Evolutionary conservation across 2,329 filamentous ascomycete genomes (phyloP).

Genomic region (Cucurbitaria berberidis): DNA sequence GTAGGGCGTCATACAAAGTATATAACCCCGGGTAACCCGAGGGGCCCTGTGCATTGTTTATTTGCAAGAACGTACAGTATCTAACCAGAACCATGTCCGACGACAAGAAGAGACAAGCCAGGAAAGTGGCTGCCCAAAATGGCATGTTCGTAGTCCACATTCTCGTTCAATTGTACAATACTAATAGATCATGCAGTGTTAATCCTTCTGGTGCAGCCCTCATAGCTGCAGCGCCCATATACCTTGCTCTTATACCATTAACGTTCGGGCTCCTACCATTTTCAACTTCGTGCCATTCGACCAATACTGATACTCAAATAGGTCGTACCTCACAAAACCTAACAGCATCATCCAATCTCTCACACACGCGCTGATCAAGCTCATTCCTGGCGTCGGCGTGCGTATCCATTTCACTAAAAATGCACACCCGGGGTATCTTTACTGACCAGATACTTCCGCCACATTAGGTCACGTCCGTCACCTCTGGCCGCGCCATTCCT

Average conservation of each 20-base stretch:
- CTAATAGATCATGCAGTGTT: conserved; percentile 5
- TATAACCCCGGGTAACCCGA: too few species aligned
- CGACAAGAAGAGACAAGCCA: conserved; percentile 26
- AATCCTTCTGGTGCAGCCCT: conserved; percentile 25
- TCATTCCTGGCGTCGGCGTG: conserved; percentile 26
- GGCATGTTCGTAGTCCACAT: conserved; percentile 18
- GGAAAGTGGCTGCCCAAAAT: conserved; percentile 19
- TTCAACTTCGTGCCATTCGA: too few species aligned
- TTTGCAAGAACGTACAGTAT: background rate
- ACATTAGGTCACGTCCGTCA: conserved; percentile 18
- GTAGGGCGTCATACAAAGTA: background rate
- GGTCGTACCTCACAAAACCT: conserved; percentile 26
- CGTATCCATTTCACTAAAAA: background rate
- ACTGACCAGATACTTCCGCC: too few species aligned
- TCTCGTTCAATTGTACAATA: background rate
- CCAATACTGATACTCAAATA: background rate
- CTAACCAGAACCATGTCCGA: conserved; percentile 19
- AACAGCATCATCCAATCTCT: conserved; percentile 26
- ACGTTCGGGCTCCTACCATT: conserved; percentile 17
- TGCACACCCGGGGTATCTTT: background rate
- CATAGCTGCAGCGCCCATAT: conserved; percentile 23
- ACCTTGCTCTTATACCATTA: conserved; percentile 26
- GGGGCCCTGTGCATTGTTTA: background rate
- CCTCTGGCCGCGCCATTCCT: conserved; percentile 28
- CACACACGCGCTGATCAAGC: conserved; percentile 27